These are phyloP conservation scores for Saturnispora gosingensis DNA, from an alignment of 805 yeast genomes.

Conservation along the genomic window DNA sequence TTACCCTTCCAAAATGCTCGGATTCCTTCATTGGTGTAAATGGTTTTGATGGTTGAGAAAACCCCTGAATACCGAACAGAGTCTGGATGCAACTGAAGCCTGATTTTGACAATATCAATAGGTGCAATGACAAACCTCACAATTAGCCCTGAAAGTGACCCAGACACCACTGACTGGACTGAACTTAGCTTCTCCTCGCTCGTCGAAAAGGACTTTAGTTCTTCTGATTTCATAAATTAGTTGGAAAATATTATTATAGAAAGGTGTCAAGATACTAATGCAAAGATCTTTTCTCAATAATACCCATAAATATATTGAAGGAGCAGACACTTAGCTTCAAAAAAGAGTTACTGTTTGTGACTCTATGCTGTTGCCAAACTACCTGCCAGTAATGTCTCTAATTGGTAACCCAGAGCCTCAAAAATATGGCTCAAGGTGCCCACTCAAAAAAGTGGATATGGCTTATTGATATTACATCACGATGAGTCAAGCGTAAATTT, in stretches of 20 bases:
- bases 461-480: neutral
- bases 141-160: slow-evolving; percentile 58
- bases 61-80: slow-evolving; percentile 29
- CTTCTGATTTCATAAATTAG: neutral
- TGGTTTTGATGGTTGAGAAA: slow-evolving; percentile 30
- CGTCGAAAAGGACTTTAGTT: slow-evolving; percentile 6
- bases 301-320: neutral
- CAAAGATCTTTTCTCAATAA: neutral
- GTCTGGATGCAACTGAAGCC: slow-evolving; percentile 51
- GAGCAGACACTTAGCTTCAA: neutral
- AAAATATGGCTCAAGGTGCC: neutral
- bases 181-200: slow-evolving; percentile 13
- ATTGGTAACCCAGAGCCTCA: neutral
- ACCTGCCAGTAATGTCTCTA: neutral
- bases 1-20: slow-evolving; percentile 93
- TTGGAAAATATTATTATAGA: neutral
- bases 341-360: neutral
- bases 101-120: slow-evolving; percentile 66
- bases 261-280: neutral
- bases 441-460: neutral
- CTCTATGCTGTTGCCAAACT: neutral
- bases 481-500: neutral
- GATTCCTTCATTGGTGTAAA: slow-evolving; percentile 47
- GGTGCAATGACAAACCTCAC: slow-evolving; percentile 57
- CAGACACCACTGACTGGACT: slow-evolving; percentile 49